phyloP scores from a whole-genome alignment of 352 stramenopile species.

The Phytopythium ostracodes region DNA sequence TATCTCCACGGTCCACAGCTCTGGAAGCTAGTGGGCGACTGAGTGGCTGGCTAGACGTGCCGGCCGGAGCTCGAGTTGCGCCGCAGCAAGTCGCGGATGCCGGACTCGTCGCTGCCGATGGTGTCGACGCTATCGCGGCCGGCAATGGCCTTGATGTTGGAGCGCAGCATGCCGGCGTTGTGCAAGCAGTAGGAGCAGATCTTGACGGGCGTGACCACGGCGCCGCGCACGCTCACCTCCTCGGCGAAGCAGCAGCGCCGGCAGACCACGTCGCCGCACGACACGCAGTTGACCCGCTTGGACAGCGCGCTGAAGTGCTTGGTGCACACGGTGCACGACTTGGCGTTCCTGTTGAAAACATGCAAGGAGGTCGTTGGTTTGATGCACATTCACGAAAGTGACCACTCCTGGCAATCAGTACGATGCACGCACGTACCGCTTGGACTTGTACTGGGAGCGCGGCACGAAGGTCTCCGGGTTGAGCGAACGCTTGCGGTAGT shows the following conservation, averaged over 20 bases:
- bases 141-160: conserved; percentile 12
- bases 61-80: conserved; percentile 10
- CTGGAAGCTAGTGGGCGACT: background rate
- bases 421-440: conserved; percentile 5
- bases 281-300: conserved; percentile 25
- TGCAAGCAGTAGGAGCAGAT: conserved; percentile 26
- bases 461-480: conserved; percentile 30
- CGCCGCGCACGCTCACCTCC: conserved; percentile 35
- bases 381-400: too few species aligned
- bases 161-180: conserved; percentile 14
- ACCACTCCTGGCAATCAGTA: too few species aligned
- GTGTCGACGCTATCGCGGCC: conserved; percentile 18
- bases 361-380: too few species aligned
- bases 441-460: conserved; percentile 23
- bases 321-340: conserved; percentile 21
- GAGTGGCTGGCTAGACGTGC: background rate
- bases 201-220: conserved; percentile 22
- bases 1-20: background rate
- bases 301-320: conserved; percentile 24
- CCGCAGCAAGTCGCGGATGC: conserved; percentile 18
- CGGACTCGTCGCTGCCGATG: conserved; percentile 15
- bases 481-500: conserved; percentile 32
- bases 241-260: conserved; percentile 20
- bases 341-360: conserved; percentile 8
- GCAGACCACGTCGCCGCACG: conserved; percentile 25